These are phyloP conservation scores for Phytopythium oedochilum DNA, from an alignment of 352 stramenopile species.

Conservation along the genomic window DNA sequence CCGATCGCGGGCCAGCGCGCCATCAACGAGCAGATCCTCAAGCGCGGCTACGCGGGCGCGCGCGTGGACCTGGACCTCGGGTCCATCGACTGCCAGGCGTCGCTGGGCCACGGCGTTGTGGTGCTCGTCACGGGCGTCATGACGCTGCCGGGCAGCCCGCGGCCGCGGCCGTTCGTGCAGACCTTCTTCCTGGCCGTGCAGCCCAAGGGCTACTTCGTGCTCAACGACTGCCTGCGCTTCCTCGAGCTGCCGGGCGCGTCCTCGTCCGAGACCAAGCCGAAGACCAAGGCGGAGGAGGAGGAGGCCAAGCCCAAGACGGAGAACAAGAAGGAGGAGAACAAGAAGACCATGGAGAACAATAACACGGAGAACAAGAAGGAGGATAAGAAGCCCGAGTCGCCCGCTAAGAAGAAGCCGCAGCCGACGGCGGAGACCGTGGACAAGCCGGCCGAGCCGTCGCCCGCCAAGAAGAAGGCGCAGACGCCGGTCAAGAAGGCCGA, in stretches of 20 bases:
- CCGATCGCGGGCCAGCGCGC: conserved; percentile 66
- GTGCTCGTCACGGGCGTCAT: conserved; percentile 87
- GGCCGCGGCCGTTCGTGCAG: conserved; percentile 80
- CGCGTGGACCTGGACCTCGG: conserved; percentile 77
- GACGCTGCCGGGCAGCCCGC: conserved; percentile 47
- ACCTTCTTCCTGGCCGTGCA: conserved; percentile 87
- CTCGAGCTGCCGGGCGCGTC: conserved; percentile 38
- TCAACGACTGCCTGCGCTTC: conserved; percentile 87
- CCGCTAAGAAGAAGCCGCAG: conserved; percentile 27
- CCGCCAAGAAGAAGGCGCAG: conserved; percentile 24
- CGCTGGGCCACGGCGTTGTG: conserved; percentile 62
- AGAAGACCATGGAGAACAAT: no score
- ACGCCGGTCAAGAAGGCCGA: conserved; percentile 30
- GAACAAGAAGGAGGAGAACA: no score
- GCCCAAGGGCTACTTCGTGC: conserved; percentile 85
- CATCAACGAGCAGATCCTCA: conserved; percentile 84
- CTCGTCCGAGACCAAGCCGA: conserved; percentile 15
- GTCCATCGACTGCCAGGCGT: conserved; percentile 85
- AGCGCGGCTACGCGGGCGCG: conserved; percentile 67
- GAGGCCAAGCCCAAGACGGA: conserved; percentile 16
- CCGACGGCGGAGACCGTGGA: conserved; percentile 19
- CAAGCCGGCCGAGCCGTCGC: no score
- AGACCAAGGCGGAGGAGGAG: conserved; percentile 6
- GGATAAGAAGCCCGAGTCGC: conserved; percentile 8
- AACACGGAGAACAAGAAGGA: no score